These are phyloP conservation scores for Penicillium argentinense DNA, from an alignment of 495 filamentous ascomycete genomes.

Conservation along the genomic window DNA sequence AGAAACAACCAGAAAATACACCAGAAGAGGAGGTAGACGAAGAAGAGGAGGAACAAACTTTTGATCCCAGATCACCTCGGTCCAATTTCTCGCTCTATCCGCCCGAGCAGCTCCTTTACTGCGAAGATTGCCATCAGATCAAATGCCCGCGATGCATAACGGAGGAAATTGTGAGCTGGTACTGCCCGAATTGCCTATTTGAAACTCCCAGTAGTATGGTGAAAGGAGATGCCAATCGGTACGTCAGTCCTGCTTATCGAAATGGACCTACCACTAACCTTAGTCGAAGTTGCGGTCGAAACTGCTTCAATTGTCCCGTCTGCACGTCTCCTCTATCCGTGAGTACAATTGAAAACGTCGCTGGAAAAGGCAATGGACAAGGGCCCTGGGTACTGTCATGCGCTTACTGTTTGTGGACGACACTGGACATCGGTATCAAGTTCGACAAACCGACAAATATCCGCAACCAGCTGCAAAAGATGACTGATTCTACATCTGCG, in stretches of 20 bases:
- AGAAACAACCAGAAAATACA: conserved; percentile 9
- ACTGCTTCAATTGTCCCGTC: conserved; percentile 90
- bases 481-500: conserved; percentile 30
- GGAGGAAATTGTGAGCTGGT: conserved; percentile 92
- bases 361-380: conserved; percentile 37
- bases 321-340: conserved; percentile 81
- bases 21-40: conserved; percentile 37
- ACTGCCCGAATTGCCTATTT: conserved; percentile 93
- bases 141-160: conserved; percentile 87
- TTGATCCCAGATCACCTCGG: conserved; percentile 80
- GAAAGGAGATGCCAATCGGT: conserved; percentile 91
- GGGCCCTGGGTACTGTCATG: conserved; percentile 81
- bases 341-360: conserved; percentile 57
- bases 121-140: conserved; percentile 94
- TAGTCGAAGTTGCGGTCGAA: conserved; percentile 74
- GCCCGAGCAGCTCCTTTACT: conserved; percentile 91
- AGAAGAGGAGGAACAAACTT: conserved; percentile 74
- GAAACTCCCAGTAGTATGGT: conserved; percentile 89
- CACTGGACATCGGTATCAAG: conserved; percentile 82
- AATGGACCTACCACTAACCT: conserved; percentile 11
- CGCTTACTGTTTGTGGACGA: conserved; percentile 88
- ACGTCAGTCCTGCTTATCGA: conserved; percentile 24
- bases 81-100: conserved; percentile 90
- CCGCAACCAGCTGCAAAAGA: conserved; percentile 67
- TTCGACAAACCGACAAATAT: conserved; percentile 88